These are phyloP conservation scores for Boletus barrowsii DNA, from an alignment of 768 basidiomycete species.

Conservation along the genomic window DNA sequence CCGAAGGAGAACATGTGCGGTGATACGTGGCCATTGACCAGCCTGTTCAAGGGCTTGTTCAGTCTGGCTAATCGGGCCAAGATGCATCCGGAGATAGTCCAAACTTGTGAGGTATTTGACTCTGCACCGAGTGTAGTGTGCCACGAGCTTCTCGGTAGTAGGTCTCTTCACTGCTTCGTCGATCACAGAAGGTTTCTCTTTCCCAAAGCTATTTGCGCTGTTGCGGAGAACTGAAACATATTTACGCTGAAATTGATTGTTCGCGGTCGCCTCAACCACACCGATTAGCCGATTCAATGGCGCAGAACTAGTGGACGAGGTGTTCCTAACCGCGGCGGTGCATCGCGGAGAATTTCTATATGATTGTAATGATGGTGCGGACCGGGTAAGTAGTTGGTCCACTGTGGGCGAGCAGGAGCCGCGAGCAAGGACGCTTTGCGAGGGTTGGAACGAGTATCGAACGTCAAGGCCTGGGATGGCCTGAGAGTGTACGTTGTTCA, in stretches of 20 bases:
- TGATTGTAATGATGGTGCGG: not conserved
- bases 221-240: constrained; percentile 7
- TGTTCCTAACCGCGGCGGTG: not conserved
- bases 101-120: not conserved
- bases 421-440: not conserved
- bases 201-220: constrained; percentile 8
- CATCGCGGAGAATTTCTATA: not conserved
- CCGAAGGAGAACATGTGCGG: constrained; percentile 29
- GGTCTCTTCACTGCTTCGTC: not conserved
- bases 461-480: not conserved
- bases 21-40: constrained; percentile 39
- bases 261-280: not conserved
- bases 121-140: constrained; percentile 11
- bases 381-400: constrained; percentile 5
- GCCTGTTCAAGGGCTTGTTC: constrained; percentile 19
- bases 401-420: not conserved
- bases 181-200: not conserved
- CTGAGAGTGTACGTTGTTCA: not conserved
- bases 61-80: constrained; percentile 13
- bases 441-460: constrained; percentile 7
- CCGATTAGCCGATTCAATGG: constrained; percentile 8
- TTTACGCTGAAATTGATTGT: constrained; percentile 10
- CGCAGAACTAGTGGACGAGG: not conserved
- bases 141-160: not conserved
- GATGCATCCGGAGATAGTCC: not conserved